phyloP scores from a whole-genome alignment of 176 grass and related monocot species.

The Oryza nivara region DNA sequence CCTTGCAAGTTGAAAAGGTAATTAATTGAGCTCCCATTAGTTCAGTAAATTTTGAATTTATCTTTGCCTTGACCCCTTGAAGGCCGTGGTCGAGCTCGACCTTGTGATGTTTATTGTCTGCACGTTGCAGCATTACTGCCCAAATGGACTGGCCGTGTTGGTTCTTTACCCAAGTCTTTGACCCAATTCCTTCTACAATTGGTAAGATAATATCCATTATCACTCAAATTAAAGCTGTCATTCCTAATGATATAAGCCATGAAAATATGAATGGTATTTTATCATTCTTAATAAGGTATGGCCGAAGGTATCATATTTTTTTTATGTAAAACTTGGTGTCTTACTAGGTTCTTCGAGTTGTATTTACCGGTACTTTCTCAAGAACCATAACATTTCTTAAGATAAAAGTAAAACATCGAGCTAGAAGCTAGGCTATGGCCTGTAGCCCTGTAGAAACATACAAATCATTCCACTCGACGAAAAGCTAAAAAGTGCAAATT shows the following conservation, averaged over 20 bases:
- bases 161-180: background rate
- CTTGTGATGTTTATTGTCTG: background rate
- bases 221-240: background rate
- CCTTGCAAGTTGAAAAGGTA: background rate
- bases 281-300: too few species aligned
- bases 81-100: background rate
- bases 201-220: background rate
- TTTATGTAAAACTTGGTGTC: too few species aligned
- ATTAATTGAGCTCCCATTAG: background rate
- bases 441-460: background rate
- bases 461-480: too few species aligned
- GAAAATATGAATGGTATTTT: too few species aligned
- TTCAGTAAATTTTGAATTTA: background rate
- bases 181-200: background rate
- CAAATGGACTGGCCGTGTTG: background rate
- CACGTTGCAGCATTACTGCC: background rate
- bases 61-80: background rate
- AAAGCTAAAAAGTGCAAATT: too few species aligned
- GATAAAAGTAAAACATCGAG: background rate
- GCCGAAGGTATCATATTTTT: too few species aligned
- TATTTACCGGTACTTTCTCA: too few species aligned
- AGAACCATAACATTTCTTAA: too few species aligned
- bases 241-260: background rate
- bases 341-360: too few species aligned
- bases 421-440: background rate